Percentiles rank a stretch among this genome's conserved stretches.
Conservation (phyloP, 2,329 filamentous ascomycete species). For the Xylaria polymorpha region DNA sequence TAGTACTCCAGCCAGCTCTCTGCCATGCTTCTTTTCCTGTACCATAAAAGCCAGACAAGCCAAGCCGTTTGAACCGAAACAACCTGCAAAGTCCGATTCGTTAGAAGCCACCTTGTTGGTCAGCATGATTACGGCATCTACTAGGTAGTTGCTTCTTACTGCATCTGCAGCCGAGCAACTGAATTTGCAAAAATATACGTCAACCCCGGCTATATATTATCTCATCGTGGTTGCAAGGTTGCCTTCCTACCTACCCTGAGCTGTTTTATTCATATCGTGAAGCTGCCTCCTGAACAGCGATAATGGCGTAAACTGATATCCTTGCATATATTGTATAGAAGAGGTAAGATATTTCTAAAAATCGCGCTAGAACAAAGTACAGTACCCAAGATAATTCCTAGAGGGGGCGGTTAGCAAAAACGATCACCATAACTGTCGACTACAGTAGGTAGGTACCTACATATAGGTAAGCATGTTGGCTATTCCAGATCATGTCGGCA, state of each 20-base stretch:
- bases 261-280: neutral
- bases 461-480: too few relatives aligned
- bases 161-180: constrained; percentile 7
- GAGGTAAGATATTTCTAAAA: neutral
- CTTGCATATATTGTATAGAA: neutral
- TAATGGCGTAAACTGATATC: neutral
- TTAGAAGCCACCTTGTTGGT: constrained; percentile 13
- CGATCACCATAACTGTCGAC: too few relatives aligned
- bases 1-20: neutral
- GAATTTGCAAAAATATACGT: neutral
- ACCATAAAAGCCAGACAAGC: constrained; percentile 3
- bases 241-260: neutral
- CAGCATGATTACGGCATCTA: constrained; percentile 17
- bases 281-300: neutral
- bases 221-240: neutral
- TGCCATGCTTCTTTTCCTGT: neutral
- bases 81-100: constrained; percentile 20
- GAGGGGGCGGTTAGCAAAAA: too few relatives aligned
- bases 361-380: neutral
- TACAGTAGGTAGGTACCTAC: too few relatives aligned
- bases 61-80: constrained; percentile 22
- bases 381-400: neutral
- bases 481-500: too few relatives aligned
- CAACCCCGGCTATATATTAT: neutral
- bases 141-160: neutral